phyloP scores from a whole-genome alignment of 1,139 yeast species.

The Hyphopichia wangnamkhiaoensis region DNA sequence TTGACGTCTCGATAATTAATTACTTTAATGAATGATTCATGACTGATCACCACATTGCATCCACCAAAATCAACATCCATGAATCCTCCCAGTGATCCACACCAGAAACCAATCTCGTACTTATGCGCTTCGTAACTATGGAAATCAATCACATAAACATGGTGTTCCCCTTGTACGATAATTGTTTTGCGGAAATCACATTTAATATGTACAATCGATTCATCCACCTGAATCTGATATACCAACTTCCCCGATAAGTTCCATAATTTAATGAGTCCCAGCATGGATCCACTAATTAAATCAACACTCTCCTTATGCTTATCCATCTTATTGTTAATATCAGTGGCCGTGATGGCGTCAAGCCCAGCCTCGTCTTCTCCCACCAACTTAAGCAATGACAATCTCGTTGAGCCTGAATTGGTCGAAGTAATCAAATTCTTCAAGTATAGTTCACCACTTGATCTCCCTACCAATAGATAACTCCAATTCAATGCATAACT shows the following conservation, averaged over 20 bases:
- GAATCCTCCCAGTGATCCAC: slow-evolving; percentile 8
- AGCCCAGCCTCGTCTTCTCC: slow-evolving; percentile 10
- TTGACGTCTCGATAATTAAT: slow-evolving; percentile 20
- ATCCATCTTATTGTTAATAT: slow-evolving; percentile 23
- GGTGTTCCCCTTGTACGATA: slow-evolving; percentile 21
- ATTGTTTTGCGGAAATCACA: slow-evolving; percentile 34
- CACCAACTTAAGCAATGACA: slow-evolving; percentile 20
- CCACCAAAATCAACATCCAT: slow-evolving; percentile 60
- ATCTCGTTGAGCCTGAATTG: slow-evolving; percentile 25
- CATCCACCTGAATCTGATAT: slow-evolving; percentile 16
- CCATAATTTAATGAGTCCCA: slow-evolving; percentile 31
- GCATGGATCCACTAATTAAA: slow-evolving; percentile 25
- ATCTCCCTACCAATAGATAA: slow-evolving; percentile 31
- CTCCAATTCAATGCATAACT: slow-evolving; percentile 35
- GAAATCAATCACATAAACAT: slow-evolving; percentile 24
- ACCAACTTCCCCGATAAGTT: slow-evolving; percentile 25
- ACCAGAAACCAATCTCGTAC: slow-evolving; percentile 14
- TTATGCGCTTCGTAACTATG: slow-evolving; percentile 13
- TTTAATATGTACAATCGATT: slow-evolving; percentile 22
- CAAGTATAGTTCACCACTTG: slow-evolving; percentile 30
- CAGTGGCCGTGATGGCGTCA: slow-evolving; percentile 20
- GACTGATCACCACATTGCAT: slow-evolving; percentile 33
- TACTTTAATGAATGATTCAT: slow-evolving; percentile 25
- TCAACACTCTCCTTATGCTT: slow-evolving; percentile 27
- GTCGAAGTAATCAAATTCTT: slow-evolving; percentile 38